Evolutionary conservation across 768 basidiomycete genomes (phyloP).

Genomic region (Sutorius australiensis): DNA sequence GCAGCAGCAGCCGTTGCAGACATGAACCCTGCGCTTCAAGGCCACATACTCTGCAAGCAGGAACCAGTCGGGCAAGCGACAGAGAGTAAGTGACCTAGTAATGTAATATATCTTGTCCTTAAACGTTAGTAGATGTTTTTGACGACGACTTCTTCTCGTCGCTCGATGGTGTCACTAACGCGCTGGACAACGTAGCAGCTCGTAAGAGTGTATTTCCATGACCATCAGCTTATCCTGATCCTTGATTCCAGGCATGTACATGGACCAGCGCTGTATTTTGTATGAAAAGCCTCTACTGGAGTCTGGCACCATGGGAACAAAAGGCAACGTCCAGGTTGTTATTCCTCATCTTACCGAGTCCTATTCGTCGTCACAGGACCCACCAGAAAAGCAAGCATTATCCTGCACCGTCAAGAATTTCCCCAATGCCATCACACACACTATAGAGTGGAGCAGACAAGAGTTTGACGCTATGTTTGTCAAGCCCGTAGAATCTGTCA

Average conservation of each 20-base stretch:
- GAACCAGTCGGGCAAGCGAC: slow-evolving; percentile 91
- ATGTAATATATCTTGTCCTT: slow-evolving; percentile 3
- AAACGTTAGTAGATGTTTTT: slow-evolving; percentile 63
- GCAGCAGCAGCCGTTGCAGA: slow-evolving; percentile 87
- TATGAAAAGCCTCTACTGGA: slow-evolving; percentile 94
- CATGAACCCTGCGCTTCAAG: slow-evolving; percentile 90
- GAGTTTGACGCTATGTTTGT: slow-evolving; percentile 93
- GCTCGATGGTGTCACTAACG: slow-evolving; percentile 95
- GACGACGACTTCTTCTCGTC: slow-evolving; percentile 81
- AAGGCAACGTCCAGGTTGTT: slow-evolving; percentile 95
- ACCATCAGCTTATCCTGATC: slow-evolving; percentile 1
- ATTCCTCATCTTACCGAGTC: slow-evolving; percentile 94
- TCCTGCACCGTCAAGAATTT: slow-evolving; percentile 99
- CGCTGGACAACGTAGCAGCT: slow-evolving; percentile 93
- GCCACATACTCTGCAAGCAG: slow-evolving; percentile 85
- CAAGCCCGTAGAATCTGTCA: slow-evolving; percentile 90
- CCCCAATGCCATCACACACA: slow-evolving; percentile 96
- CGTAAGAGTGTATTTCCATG: slow-evolving; percentile 48
- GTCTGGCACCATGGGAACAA: slow-evolving; percentile 96
- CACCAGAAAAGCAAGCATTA: slow-evolving; percentile 95
- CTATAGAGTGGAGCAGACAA: slow-evolving; percentile 96
- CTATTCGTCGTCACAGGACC: slow-evolving; percentile 96
- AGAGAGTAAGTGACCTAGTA: slow-evolving; percentile 62
- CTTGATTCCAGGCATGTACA: slow-evolving; percentile 72
- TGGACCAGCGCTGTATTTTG: slow-evolving; percentile 98